Percentiles rank a stretch among this genome's conserved stretches.
phyloP scores from a whole-genome alignment of 139 green algal genomes.

The Chlorella ohadii region DNA sequence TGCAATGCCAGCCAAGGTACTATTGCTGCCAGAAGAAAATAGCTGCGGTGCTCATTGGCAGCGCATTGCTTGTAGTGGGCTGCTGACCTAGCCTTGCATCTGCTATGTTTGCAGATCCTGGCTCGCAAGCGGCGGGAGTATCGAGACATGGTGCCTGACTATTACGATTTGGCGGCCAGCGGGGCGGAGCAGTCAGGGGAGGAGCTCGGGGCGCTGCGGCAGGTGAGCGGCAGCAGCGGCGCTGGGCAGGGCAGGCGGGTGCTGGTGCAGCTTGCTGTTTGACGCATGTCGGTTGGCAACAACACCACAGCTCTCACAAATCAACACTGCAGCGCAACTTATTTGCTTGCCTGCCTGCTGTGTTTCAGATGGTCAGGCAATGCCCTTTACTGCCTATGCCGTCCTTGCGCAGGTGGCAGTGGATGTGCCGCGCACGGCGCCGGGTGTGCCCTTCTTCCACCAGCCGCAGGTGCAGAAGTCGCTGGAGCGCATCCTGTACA shows the following conservation, averaged over 20 bases:
- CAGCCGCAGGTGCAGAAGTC: constrained; percentile 81
- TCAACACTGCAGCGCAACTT: too few species aligned
- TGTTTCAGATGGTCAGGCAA: not conserved
- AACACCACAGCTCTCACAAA: too few species aligned
- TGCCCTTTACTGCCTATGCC: not conserved
- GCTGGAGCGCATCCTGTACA: constrained; percentile 93
- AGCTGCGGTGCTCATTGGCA: too few species aligned
- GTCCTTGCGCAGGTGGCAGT: constrained; percentile 79
- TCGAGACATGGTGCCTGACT: constrained; percentile 55
- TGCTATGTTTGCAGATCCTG: constrained; percentile 59
- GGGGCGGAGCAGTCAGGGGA: constrained; percentile 65
- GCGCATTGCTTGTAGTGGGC: not conserved
- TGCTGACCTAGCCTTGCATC: not conserved
- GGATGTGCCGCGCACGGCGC: constrained; percentile 94
- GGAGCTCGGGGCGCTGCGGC: constrained; percentile 80
- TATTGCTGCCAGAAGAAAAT: too few species aligned
- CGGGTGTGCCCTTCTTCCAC: constrained; percentile 91
- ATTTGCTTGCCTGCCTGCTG: not conserved
- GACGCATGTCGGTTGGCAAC: not conserved
- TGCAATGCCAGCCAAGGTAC: too few species aligned
- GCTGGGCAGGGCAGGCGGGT: too few species aligned
- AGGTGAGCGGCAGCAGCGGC: constrained; percentile 61
- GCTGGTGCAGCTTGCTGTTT: too few species aligned
- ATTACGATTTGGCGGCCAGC: constrained; percentile 76
- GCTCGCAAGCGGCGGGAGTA: constrained; percentile 90